Conservation (phyloP, 2,329 filamentous ascomycete genomes). For the Apiospora arundinis region DNA sequence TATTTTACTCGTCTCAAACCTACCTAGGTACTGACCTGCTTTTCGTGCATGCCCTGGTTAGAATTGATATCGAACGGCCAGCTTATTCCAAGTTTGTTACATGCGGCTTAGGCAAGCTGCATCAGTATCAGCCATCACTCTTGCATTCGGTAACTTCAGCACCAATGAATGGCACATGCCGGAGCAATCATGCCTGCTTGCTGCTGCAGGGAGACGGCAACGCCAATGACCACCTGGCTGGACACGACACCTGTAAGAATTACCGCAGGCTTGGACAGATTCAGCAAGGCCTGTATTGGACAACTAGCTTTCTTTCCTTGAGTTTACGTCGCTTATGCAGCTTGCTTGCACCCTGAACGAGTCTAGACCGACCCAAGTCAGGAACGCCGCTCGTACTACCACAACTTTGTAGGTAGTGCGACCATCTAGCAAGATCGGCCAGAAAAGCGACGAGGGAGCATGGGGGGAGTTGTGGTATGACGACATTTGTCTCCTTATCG, state of each 20-base stretch:
- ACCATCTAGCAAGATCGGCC: background rate
- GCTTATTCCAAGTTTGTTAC: conserved; percentile 5
- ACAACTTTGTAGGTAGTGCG: background rate
- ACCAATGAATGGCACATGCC: conserved; percentile 3
- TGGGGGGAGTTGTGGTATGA: background rate
- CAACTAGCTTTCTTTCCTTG: background rate
- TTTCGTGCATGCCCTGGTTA: background rate
- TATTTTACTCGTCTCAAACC: background rate
- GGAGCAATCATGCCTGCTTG: background rate
- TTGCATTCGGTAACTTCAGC: background rate
- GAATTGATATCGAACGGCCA: background rate
- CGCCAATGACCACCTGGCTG: conserved; percentile 1
- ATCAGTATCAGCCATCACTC: background rate
- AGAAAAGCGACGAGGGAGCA: background rate
- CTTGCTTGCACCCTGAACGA: conserved; percentile 7
- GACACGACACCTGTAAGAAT: background rate
- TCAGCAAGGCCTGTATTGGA: background rate
- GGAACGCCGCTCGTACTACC: conserved; percentile 4
- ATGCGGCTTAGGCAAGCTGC: conserved; percentile 1
- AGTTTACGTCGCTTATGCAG: background rate
- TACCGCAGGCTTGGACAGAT: conserved; percentile 13
- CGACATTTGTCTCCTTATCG: background rate
- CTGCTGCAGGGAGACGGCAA: background rate
- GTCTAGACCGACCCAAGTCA: conserved; percentile 7
- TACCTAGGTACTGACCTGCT: background rate